Evolutionary conservation across 208 protist genomes (phyloP).

Genomic region (Endotrypanum monterogeii): DNA sequence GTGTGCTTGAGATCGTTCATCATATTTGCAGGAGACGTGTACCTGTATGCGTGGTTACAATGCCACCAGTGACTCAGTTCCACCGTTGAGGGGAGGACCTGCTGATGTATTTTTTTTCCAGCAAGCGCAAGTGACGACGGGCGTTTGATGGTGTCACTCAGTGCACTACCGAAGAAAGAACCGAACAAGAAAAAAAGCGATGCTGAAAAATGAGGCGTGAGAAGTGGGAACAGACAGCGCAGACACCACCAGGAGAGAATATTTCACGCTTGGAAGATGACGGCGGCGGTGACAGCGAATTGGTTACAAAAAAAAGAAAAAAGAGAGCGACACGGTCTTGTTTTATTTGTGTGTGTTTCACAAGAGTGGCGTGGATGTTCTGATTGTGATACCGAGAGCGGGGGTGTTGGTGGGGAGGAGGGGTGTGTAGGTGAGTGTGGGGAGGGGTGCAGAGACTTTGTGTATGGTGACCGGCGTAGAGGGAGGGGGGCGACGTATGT

Average conservation of each 20-base stretch:
- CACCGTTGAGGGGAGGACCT: neutral
- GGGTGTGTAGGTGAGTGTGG: neutral
- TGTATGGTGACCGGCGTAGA: too few species aligned
- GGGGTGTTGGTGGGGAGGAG: neutral
- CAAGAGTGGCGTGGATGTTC: too few species aligned
- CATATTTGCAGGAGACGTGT: constrained; percentile 3
- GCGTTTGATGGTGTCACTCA: neutral
- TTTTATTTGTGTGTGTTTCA: too few species aligned
- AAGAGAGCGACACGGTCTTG: too few species aligned
- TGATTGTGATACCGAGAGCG: too few species aligned
- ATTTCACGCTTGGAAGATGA: too few species aligned
- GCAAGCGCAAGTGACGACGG: neutral
- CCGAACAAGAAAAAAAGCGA: neutral
- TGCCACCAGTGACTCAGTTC: neutral
- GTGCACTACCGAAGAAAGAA: neutral
- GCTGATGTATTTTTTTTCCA: neutral
- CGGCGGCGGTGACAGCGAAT: too few species aligned
- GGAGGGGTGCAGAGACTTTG: too few species aligned
- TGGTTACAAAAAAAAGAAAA: too few species aligned
- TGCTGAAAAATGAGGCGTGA: neutral
- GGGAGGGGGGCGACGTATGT: too few species aligned
- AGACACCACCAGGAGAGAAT: too few species aligned
- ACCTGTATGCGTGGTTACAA: neutral
- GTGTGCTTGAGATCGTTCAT: constrained; percentile 17
- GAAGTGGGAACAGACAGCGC: too few species aligned